Conservation (phyloP, 2,329 filamentous ascomycete species). For the Dichotomopilus funicola region DNA sequence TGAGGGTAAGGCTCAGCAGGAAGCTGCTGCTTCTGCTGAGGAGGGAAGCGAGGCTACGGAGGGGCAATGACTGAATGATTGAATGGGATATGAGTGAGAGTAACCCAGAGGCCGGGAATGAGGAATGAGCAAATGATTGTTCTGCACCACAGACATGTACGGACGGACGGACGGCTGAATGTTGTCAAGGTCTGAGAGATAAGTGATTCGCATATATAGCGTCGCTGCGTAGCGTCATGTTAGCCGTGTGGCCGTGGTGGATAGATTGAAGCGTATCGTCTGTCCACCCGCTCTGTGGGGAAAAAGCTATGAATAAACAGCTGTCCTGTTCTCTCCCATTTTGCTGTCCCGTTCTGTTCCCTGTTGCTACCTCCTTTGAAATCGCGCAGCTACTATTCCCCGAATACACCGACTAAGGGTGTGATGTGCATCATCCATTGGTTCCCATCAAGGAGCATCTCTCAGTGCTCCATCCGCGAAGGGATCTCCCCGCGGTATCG, state of each 20-base stretch:
- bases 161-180: no score
- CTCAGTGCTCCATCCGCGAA: no score
- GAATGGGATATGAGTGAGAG: no score
- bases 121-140: no score
- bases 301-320: not conserved
- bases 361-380: no score
- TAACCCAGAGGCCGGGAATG: no score
- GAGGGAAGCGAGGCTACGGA: constrained; percentile 19
- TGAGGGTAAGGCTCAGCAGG: not conserved
- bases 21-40: not conserved
- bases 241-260: not conserved
- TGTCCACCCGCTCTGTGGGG: not conserved
- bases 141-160: not conserved
- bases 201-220: constrained; percentile 5
- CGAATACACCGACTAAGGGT: no score
- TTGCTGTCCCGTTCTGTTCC: not conserved
- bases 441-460: no score
- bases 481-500: no score
- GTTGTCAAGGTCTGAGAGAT: not conserved
- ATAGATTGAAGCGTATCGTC: not conserved
- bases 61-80: constrained; percentile 28
- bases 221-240: not conserved
- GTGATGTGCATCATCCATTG: no score
- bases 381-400: no score
- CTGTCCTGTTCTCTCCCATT: not conserved